Evolutionary conservation across 2,329 filamentous ascomycete genomes (phyloP), one percentile per base, ranked within the genome.

Genomic region (Fusarium sp.): DNA sequence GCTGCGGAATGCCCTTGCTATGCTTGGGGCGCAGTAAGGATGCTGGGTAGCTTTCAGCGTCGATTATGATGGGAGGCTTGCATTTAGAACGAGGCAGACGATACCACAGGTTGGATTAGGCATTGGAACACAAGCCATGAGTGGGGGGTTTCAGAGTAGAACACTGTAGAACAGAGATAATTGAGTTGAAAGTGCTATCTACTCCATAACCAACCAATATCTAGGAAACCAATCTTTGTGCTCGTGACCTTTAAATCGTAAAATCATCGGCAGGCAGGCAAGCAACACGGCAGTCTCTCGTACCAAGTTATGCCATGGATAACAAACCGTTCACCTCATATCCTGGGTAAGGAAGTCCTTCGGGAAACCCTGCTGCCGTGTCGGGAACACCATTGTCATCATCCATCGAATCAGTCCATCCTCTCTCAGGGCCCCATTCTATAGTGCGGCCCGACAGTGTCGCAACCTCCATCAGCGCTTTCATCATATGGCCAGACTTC

Each of bases 1-100:
- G 77, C 80, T 99, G 66, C 89, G 89, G 55, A 90, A 89, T 63
- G 96, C 96, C 4, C 82, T 99, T 67, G 84, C 88, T 60, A 82
- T 85, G 16, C 82, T 98, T 51, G 94, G 94, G 3, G 92, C 90
- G 12, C 76, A 76, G 53, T 82, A 57, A 74, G 41, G 31, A 51
- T 6, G 2, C 5, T n/a, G 11, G 7, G 30, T 31, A 13, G 10
- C 28, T 34, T 15, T 37, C n/a, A 31, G 31, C 7, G 27, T 46
- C 10, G 39, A 41, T 16, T 41, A 23, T 30, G 53, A 10, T 54
- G 28, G 13, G n/a, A 16, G 13, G 28, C 15, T 48, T 51, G 39
- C 50, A 66, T 59, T 30, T 72, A 63, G 63, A 62, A 60, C 16
- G 31, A 68, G 48, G 44, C 16, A 46, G 54, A 65, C 46, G 62